Base-by-base conservation (phyloP, 176 grass and related monocot species). In the Carex parvula region DNA sequence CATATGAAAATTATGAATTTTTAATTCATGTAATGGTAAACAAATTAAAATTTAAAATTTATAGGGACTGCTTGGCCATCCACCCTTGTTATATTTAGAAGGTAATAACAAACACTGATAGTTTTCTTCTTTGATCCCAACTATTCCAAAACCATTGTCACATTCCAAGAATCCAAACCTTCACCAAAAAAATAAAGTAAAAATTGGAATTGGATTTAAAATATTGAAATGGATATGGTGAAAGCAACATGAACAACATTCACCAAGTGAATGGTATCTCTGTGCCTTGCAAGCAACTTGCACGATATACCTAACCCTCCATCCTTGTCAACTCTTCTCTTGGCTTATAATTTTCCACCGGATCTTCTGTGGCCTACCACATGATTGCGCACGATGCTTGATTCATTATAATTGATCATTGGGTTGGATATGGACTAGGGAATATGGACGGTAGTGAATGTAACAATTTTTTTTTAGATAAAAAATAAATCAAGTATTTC, bases 251-350 rank as follows among this genome's bases (percentile, higher is more conserved):
- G 3, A 35, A 44, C 24, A 83, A 83, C 3, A 26, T 26, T 26
- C 26, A 26, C 26, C 26, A n/a, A 66, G 62, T 29, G 46, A 82
- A 82, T 64, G 65, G 68, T 76, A 71, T 61, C 13, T 85, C 50
- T 35, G 83, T 85, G 83, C 42, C 83, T 85, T 85, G 30, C 68
- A 85, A 85, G 83, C 83, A 85, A 85, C 57, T 60, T 35, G 55
- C 83, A 85, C 83, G 83, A 85, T 60, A 74, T 84, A 61, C 68
- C 83, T 62, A 84, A 84, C 68, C 81, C 83, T 71, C 52, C 0
- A 76, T 85, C 65, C 35, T 42, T 85, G 52, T 84, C 81, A 56
- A 84, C 13, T 37, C 2, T 15, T 53, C 24, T 53, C 24, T 69
- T 41, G 15, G 66, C 15, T 10, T 39, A 70, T 35, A 70, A n/a